Base-by-base conservation (phyloP, 169 alveolate genomes). In the Blepharisma undulans region DNA sequence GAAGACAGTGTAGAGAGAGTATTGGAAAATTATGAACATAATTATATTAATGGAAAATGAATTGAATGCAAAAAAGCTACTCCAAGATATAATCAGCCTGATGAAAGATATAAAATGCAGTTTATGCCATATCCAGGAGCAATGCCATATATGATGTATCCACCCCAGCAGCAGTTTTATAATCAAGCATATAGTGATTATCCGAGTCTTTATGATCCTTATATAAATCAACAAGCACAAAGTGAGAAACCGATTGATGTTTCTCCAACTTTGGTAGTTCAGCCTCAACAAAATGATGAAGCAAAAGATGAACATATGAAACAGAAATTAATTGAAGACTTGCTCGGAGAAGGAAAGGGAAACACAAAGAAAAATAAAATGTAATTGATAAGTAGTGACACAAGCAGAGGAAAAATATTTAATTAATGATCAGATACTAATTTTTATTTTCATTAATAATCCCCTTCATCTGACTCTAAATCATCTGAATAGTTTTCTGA, bases 41-140 rank as follows among this genome's bases (percentile, higher is more conserved):
- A 94, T 33, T 81, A 89, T 33, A 77, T 94, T 36, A 87, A 90
- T 79, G 94, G 94, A 76, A 94, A 94, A 30, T 92, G 95, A 93
- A 93, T 94, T 4, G 96, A 94, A 48, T 94, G 96, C 79, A 94
- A 94, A 87, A 88, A 79, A 71, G 96, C 96, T 84, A 91, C 78
- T 34, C 96, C 96, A n/a, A 79, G 33, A 29, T 29, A 74, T 18
- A 48, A 48, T 48, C 66, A 48, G 66, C 66, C 66, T 10, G 66
- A 48, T 48, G 66, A 48, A 48, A 48, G 66, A 48, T 48, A 48
- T 48, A 48, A 48, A 48, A 48, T 48, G 66, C 66, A 48, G 14
- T 48, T 48, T 18, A 48, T 48, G 66, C 66, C 66, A 5, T 48
- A 48, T 48, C 66, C 66, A 48, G 66, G 66, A 1, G 66, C 66